Evolutionary conservation across 192 early-diverging fungal species (phyloP).

Genomic region (Thamnidium elegans): DNA sequence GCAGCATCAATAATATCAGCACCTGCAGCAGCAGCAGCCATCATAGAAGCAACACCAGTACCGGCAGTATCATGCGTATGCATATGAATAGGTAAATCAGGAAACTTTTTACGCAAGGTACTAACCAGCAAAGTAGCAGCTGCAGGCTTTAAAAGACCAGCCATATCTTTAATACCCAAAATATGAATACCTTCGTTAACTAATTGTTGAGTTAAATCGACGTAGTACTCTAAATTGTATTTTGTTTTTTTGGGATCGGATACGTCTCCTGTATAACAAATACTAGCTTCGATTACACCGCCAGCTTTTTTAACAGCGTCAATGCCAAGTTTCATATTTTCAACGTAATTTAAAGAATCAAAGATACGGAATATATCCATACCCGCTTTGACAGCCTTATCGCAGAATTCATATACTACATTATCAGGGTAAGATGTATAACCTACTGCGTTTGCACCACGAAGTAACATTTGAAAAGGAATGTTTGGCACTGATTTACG

Average conservation of each 20-base stretch:
- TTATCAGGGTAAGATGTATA: slow-evolving; percentile 98
- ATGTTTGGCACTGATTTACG: slow-evolving; percentile 89
- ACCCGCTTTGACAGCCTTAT: slow-evolving; percentile 79
- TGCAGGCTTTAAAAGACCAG: slow-evolving; percentile 89
- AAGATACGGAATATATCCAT: slow-evolving; percentile 98
- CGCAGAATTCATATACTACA: slow-evolving; percentile 95
- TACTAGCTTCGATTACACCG: slow-evolving; percentile 87
- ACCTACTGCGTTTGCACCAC: slow-evolving; percentile 96
- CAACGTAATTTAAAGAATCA: slow-evolving; percentile 94
- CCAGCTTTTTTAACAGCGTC: slow-evolving; percentile 89
- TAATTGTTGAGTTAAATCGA: slow-evolving; percentile 83
- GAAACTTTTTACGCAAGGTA: slow-evolving; percentile 80
- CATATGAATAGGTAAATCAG: slow-evolving; percentile 89
- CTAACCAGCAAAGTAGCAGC: slow-evolving; percentile 86
- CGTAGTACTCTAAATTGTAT: slow-evolving; percentile 88
- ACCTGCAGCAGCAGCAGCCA: slow-evolving; percentile 87
- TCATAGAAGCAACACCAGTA: slow-evolving; percentile 90
- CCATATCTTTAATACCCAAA: slow-evolving; percentile 96
- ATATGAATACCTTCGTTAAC: slow-evolving; percentile 91
- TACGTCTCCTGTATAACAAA: slow-evolving; percentile 93
- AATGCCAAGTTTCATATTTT: slow-evolving; percentile 92
- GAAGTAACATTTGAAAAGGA: slow-evolving; percentile 97
- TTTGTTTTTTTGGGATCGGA: slow-evolving; percentile 75
- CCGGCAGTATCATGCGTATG: slow-evolving; percentile 97
- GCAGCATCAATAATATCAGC: slow-evolving; percentile 93